phyloP scores from a whole-genome alignment of 1,139 yeast species.

The Geotrichum siamense region DNA sequence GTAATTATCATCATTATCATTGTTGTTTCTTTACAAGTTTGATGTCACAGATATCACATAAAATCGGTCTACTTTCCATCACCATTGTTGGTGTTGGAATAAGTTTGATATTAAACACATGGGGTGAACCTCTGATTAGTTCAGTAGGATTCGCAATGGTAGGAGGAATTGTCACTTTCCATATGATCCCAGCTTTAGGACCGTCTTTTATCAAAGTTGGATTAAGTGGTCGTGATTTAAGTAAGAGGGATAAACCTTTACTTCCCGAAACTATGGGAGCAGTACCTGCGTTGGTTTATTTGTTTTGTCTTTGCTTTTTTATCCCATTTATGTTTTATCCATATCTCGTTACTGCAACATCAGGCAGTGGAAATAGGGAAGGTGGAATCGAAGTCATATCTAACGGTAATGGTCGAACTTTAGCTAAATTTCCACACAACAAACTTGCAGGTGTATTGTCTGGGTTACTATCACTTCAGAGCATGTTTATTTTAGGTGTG shows the following conservation, averaged over 20 bases:
- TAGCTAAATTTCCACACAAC: constrained; percentile 61
- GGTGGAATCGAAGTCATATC: constrained; percentile 29
- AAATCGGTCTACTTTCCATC: too few species aligned
- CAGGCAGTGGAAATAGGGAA: constrained; percentile 51
- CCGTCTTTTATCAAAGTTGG: constrained; percentile 70
- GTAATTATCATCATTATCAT: too few species aligned
- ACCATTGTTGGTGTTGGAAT: constrained; percentile 15
- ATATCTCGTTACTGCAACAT: constrained; percentile 55
- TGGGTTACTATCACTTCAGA: constrained; percentile 74
- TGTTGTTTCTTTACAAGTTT: too few species aligned
- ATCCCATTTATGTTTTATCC: constrained; percentile 87
- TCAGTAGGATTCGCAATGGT: constrained; percentile 54
- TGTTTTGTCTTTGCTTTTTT: constrained; percentile 73
- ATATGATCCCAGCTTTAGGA: constrained; percentile 60
- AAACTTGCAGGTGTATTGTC: constrained; percentile 80
- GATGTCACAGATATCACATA: too few species aligned
- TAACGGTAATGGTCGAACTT: constrained; percentile 21
- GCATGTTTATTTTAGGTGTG: constrained; percentile 78
- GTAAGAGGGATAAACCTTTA: constrained; percentile 61
- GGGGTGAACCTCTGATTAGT: constrained; percentile 27
- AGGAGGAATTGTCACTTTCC: constrained; percentile 55
- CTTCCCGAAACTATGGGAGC: constrained; percentile 92
- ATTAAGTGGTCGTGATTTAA: constrained; percentile 72
- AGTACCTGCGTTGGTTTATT: constrained; percentile 71
- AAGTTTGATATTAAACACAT: constrained; percentile 23